Base-by-base conservation (phyloP, 2,329 filamentous ascomycete genomes). In the Zelopaecilomyces penicillatus region DNA sequence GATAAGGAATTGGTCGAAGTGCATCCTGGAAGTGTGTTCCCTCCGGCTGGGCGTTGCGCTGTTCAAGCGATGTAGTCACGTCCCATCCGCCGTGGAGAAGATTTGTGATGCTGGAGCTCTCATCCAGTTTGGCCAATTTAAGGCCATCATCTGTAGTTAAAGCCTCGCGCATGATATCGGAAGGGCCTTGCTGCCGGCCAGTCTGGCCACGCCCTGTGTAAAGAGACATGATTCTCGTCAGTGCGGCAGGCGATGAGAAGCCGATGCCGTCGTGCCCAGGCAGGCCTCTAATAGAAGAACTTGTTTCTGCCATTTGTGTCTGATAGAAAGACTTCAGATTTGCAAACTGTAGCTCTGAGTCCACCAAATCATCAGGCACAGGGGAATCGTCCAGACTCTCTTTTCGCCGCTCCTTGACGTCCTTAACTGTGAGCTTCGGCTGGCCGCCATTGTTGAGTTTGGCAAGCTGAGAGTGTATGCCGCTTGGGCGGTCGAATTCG, bases 201-300 rank as follows among this genome's bases (percentile, higher is more conserved):
- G 74, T 73, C 53, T 77, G 71, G 43, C 71, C 76, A 51, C 73
- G 78, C 44, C 79, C 75, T 0, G 86, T 87, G 65, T 96, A 96
- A 28, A 96, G 71, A 50, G 81, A 90, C 87, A 96, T 94, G 57
- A 97, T 93, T 30, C 91, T 82, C 28, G 86, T 83, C 43, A 96
- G 69, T 7, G 88, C 86, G 5, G 81, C 85, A 0, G 91, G 90
- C 0, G 90, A 95, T 26, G 76, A 76, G 43, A 85, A 78, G 2
- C 83, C 82, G 27, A 60, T 44, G 30, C 55, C 55, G 35, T 65
- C 64, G 29, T 61, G 57, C 2, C 64, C 36, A 0, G 69, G 58
- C n/a, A 75, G 53, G 2, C 76, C 74, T 5, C 65, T 65, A 0
- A 75, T 63, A 9, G 74, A 73, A 3, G 73, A 65, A 27, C 75